Base-by-base conservation (phyloP, 768 basidiomycete species). In the Calvatia gigantea region DNA sequence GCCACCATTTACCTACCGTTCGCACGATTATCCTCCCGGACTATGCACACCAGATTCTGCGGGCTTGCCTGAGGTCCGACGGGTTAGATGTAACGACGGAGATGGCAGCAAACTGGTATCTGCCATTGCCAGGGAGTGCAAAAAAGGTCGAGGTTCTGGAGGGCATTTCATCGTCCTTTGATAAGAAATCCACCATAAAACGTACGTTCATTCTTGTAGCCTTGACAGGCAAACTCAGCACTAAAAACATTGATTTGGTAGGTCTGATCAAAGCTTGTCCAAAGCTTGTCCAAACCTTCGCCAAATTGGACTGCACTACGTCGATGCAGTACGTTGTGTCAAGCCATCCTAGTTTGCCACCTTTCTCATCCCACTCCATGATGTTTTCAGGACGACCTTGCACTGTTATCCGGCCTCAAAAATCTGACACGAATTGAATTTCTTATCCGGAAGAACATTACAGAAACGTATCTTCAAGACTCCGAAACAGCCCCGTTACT, bases 41-140 rank as follows among this genome's bases (percentile, higher is more conserved):
- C 9, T 61, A 65, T 45, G 65, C 66, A 12, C 71, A 71, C 32
- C 61, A 71, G 31, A 60, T 71, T 17, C 51, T 71, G n/a, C 59
- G 62, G n/a, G 63, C 63, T 50, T 70, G 69, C 50, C 64, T 9
- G 61, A 64, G 19, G 65, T 62, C 12, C 61, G 38, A 33, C 57
- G 59, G 6, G 64, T 69, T 2, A 62, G 62, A 37, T 66, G 65
- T 49, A 65, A 59, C 7, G 43, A 58, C 4, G 61, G 58, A 2
- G 64, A 67, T 43, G 65, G 61, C 17, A 56, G 57, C n/a, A 68
- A 67, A 37, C 56, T 69, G n/a, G 42, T 71, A 27, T 44, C 64
- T 8, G 64, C 63, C 2, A 61, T 69, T 37, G 47, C 37, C 9
- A 57, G 58, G 38, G 33, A 58, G 19, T 67, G 67, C 47, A 59